phyloP scores from a whole-genome alignment of 352 stramenopile genomes.

The Phytophthora agathidicida region DNA sequence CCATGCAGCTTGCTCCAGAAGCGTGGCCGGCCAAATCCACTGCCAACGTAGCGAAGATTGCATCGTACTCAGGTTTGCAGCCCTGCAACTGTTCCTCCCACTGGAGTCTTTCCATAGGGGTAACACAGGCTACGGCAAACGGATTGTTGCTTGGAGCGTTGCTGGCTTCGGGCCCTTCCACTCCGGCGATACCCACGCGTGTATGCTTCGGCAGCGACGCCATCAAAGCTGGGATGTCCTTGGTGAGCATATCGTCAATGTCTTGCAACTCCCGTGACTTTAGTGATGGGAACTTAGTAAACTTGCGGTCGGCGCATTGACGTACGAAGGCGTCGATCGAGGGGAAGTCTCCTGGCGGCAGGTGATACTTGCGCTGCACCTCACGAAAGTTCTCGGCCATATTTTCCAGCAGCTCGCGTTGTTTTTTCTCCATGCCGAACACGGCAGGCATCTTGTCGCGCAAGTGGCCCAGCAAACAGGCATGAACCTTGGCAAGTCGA shows the following conservation, averaged over 20 bases:
- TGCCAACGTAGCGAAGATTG: conserved; percentile 78
- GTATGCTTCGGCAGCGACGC: conserved; percentile 67
- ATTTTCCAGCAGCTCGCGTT: conserved; percentile 94
- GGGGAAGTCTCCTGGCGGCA: conserved; percentile 95
- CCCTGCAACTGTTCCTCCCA: conserved; percentile 69
- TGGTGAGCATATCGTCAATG: conserved; percentile 97
- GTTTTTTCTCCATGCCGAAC: conserved; percentile 97
- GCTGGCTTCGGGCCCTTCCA: conserved; percentile 6
- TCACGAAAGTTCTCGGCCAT: conserved; percentile 97
- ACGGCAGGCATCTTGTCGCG: conserved; percentile 96
- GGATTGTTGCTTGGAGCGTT: conserved; percentile 27
- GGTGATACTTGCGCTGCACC: conserved; percentile 97
- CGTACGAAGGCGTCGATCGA: conserved; percentile 89
- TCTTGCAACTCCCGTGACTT: conserved; percentile 96
- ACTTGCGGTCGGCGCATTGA: conserved; percentile 88
- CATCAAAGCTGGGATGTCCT: conserved; percentile 96
- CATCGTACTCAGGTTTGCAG: conserved; percentile 83
- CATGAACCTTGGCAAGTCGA: conserved; percentile 96
- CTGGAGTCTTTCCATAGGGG: conserved; percentile 45
- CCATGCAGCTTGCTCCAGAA: conserved; percentile 77
- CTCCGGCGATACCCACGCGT: conserved; percentile 11
- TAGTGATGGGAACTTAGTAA: conserved; percentile 92
- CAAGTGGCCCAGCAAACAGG: conserved; percentile 98
- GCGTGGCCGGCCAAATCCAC: conserved; percentile 63
- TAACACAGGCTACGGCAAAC: conserved; percentile 27